phyloP scores from a whole-genome alignment of 164 flowering plant genomes.

The Warburgia ugandensis region DNA sequence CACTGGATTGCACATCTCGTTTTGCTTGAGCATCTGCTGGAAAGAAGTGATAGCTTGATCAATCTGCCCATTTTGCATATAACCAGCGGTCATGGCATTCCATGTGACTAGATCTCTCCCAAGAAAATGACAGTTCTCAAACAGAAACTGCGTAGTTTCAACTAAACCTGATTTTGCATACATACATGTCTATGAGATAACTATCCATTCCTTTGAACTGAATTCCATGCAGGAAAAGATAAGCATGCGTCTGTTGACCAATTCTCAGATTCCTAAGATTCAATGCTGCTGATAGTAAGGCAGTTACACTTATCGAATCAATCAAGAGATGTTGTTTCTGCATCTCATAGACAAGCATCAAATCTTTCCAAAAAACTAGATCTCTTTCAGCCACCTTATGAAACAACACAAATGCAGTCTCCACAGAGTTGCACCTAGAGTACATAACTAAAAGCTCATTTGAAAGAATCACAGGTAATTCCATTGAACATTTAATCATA shows the following conservation, averaged over 20 bases:
- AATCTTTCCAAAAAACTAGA: slow-evolving; percentile 81
- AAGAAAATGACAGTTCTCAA: slow-evolving; percentile 19
- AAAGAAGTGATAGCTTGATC: slow-evolving; percentile 48
- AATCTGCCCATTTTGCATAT: slow-evolving; percentile 51
- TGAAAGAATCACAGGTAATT: slow-evolving; percentile 25
- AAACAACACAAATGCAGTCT: slow-evolving; percentile 49
- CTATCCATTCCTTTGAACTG: slow-evolving; percentile 73
- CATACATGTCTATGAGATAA: slow-evolving; percentile 88
- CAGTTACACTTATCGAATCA: slow-evolving; percentile 63
- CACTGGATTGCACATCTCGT: slow-evolving; percentile 52
- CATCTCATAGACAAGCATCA: slow-evolving; percentile 79
- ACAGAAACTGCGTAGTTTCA: slow-evolving; percentile 33
- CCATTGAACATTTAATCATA: slow-evolving; percentile 36
- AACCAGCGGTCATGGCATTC: slow-evolving; percentile 84
- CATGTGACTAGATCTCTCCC: slow-evolving; percentile 73
- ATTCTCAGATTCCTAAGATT: slow-evolving; percentile 49
- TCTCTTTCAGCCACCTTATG: slow-evolving; percentile 66
- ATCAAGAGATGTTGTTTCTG: slow-evolving; percentile 48
- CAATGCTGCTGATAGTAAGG: slow-evolving; percentile 80
- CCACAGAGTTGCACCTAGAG: slow-evolving; percentile 59
- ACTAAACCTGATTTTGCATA: slow-evolving; percentile 75
- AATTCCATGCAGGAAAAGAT: slow-evolving; percentile 61
- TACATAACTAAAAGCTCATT: slow-evolving; percentile 75
- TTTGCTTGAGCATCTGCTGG: slow-evolving; percentile 46
- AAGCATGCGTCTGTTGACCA: slow-evolving; percentile 79